Conservation (phyloP, 208 protist species). For the Phytomonas serpens region DNA sequence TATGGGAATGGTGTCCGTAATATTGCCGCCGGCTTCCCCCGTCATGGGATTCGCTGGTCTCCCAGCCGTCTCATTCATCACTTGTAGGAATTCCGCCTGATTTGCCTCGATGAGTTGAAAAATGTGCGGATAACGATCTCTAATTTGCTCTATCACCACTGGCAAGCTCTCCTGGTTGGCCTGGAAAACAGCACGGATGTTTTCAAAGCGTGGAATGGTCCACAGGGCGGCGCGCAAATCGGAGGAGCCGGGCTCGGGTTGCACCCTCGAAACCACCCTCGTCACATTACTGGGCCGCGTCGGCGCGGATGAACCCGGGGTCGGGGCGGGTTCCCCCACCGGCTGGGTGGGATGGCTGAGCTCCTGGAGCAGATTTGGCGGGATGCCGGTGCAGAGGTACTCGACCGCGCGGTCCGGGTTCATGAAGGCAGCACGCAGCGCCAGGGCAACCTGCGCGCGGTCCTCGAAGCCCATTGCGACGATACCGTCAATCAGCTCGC, state of each 20-base stretch:
- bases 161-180: conserved; percentile 47
- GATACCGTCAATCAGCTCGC: conserved; percentile 64
- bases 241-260: conserved; percentile 5
- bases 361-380: conserved; percentile 30
- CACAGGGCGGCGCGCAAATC: conserved; percentile 41
- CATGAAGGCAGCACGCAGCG: conserved; percentile 78
- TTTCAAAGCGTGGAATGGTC: conserved; percentile 63
- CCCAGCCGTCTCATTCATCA: conserved; percentile 49
- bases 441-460: conserved; percentile 56
- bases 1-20: conserved; percentile 19
- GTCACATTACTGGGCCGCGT: not conserved
- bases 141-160: conserved; percentile 60
- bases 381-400: conserved; percentile 82
- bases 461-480: conserved; percentile 86
- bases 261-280: not conserved
- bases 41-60: not conserved
- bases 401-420: conserved; percentile 82
- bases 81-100: conserved; percentile 50
- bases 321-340: not conserved
- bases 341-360: conserved; percentile 12
- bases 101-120: conserved; percentile 52
- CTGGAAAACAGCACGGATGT: conserved; percentile 55
- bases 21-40: conserved; percentile 2
- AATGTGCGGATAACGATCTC: conserved; percentile 52
- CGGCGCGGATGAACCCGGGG: not conserved